A percentile compares a stretch with the other conserved stretches of the same genome.
phyloP scores from a whole-genome alignment of 148 eudicot genomes.

The Arbutus unedo region DNA sequence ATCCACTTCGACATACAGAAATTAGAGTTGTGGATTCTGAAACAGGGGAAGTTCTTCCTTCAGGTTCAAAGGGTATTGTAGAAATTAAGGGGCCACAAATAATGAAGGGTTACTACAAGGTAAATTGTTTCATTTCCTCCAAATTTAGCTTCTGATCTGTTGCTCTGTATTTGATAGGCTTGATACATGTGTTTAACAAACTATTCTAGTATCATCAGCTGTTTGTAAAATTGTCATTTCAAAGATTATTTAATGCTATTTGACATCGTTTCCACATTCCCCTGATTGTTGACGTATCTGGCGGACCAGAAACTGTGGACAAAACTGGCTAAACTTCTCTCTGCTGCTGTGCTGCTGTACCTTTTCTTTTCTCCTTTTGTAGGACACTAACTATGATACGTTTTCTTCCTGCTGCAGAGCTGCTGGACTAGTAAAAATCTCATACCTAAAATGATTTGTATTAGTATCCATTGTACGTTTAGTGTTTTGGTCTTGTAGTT shows the following conservation, averaged over 20 bases:
- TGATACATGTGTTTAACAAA: background rate
- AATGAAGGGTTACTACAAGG: constrained; percentile 97
- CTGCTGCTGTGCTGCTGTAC: background rate
- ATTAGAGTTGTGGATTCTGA: constrained; percentile 66
- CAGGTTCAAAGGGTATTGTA: constrained; percentile 78
- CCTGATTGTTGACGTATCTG: background rate
- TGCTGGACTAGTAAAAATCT: background rate
- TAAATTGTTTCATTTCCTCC: constrained; percentile 14
- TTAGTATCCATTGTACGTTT: background rate
- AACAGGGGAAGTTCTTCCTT: constrained; percentile 57
- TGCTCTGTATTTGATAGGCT: background rate
- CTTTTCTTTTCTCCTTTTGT: background rate
- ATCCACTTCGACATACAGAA: constrained; percentile 65
- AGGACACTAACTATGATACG: background rate
- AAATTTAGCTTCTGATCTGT: background rate
- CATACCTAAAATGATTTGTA: background rate
- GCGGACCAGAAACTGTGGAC: background rate
- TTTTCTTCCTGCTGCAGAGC: background rate
- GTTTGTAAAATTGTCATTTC: no score
- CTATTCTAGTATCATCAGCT: background rate
- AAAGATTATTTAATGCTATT: background rate
- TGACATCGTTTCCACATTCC: background rate
- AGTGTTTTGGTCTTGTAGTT: background rate
- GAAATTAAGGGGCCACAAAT: constrained; percentile 84
- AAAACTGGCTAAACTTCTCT: background rate